Evolutionary conservation across 1,284 basidiomycete genomes (phyloP), one percentile per base, ranked within the genome.

Genomic region (Apiotrichum brassicae): DNA sequence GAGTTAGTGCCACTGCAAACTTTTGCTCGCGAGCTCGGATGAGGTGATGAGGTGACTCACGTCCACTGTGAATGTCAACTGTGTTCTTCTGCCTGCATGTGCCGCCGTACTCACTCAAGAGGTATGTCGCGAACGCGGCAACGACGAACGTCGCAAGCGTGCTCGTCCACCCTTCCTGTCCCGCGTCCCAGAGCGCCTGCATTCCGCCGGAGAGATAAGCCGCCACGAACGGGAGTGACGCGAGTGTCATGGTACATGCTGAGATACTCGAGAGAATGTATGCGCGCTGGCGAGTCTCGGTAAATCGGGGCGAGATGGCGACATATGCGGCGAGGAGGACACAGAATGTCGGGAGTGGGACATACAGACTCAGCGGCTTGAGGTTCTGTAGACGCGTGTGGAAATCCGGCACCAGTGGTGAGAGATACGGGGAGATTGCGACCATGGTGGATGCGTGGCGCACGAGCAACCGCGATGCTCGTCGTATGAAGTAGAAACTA

Each of bases 261-360:
- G 77, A 74, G 26, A 77, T 52, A 2, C 75, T 65, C 1, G 81
- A 79, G 30, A 83, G 71, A 41, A 83, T 64, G 76, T 82, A 83
- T 39, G 81, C 73, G 18, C 69, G 65, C 56, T 79, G 75, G 56
- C 78, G 79, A 38, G 66, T 45, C 2, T 71, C 71, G 4, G 66
- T 43, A 59, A 75, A 78, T 25, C 36, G 47, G 0, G 68, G 63
- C 0, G 73, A 62, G 20, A 76, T 54, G n/a, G 70, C 1, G 42
- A 65, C 51, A 65, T 78, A 81, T 2, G 64, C 22, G 1, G 51
- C 20, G 3, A 44, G 23, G 24, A 62, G 54, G 26, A 41, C 6
- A 16, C 46, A n/a, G 41, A 60, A 53, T 22, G 61, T 20, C 3
- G 58, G 49, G 4, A 50, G 25, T 5, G 60, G 61, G 14, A 62